Conservation (phyloP, 306 rosid genomes). For the Rosa persica region DNA sequence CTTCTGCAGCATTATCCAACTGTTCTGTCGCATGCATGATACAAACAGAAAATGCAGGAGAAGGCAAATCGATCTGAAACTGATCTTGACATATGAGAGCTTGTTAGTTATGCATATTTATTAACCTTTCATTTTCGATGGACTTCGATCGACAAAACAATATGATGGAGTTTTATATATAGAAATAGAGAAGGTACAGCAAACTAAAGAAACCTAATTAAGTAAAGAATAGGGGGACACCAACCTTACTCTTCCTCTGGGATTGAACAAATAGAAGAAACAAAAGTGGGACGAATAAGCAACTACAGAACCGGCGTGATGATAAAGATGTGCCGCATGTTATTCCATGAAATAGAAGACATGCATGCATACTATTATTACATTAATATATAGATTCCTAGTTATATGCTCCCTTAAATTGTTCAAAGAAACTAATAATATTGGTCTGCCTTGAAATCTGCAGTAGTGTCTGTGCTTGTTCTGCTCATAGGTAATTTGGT, state of each 20-base stretch:
- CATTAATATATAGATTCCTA: not conserved
- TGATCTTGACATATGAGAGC: not conserved
- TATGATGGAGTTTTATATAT: not conserved
- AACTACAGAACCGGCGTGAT: not conserved
- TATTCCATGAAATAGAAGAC: not conserved
- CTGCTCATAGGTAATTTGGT: conserved; percentile 11
- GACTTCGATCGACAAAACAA: not conserved
- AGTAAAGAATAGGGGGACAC: not conserved
- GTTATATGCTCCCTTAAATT: not conserved
- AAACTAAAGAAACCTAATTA: not conserved
- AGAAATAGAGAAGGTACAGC: not conserved
- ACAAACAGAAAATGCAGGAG: not conserved
- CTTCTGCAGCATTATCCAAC: too few relatives aligned
- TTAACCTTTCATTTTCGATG: not conserved
- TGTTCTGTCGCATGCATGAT: too few relatives aligned
- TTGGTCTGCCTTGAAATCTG: conserved; percentile 19
- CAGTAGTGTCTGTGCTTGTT: conserved; percentile 21
- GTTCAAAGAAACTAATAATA: conserved; percentile 56
- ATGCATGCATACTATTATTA: not conserved
- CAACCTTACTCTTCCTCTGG: not conserved
- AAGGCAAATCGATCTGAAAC: not conserved
- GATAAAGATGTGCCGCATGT: not conserved
- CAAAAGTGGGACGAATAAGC: not conserved
- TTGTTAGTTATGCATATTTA: not conserved
- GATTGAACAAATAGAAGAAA: not conserved